Conservation (phyloP, 2,329 filamentous ascomycete species). For the Chrysosphaeria jannelii region DNA sequence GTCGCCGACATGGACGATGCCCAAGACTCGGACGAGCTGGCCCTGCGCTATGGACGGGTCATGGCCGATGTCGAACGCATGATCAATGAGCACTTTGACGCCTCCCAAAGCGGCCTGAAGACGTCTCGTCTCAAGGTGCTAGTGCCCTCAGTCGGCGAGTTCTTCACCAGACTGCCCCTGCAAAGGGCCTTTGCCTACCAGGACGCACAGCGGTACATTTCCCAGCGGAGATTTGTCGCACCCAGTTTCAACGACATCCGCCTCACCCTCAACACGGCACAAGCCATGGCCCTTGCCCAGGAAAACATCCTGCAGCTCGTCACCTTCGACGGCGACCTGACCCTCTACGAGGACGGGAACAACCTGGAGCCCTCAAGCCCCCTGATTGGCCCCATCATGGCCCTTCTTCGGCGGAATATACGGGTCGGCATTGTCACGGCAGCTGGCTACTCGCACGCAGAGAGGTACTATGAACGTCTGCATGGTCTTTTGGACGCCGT, state of each 20-base stretch:
- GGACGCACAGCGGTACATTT: conserved; percentile 62
- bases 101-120: conserved; percentile 22
- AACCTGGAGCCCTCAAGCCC: conserved; percentile 47
- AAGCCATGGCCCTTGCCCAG: conserved; percentile 48
- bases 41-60: conserved; percentile 77
- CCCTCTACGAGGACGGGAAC: conserved; percentile 72
- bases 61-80: conserved; percentile 79
- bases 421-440: conserved; percentile 90
- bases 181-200: conserved; percentile 82
- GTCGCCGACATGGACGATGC: conserved; percentile 54
- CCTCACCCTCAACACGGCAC: conserved; percentile 76
- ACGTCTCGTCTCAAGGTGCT: conserved; percentile 80
- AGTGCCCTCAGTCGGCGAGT: conserved; percentile 70
- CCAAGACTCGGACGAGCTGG: conserved; percentile 51
- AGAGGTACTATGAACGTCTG: conserved; percentile 62
- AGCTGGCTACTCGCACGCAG: conserved; percentile 71
- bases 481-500: conserved; percentile 67
- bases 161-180: conserved; percentile 68
- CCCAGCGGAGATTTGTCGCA: conserved; percentile 69
- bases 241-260: conserved; percentile 94
- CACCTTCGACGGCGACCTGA: conserved; percentile 95
- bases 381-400: conserved; percentile 33
- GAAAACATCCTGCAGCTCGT: conserved; percentile 35
- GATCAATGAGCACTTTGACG: conserved; percentile 78
- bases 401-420: conserved; percentile 47